Conservation (phyloP, 805 yeast genomes). For the Diddensiella santjacobensis region DNA sequence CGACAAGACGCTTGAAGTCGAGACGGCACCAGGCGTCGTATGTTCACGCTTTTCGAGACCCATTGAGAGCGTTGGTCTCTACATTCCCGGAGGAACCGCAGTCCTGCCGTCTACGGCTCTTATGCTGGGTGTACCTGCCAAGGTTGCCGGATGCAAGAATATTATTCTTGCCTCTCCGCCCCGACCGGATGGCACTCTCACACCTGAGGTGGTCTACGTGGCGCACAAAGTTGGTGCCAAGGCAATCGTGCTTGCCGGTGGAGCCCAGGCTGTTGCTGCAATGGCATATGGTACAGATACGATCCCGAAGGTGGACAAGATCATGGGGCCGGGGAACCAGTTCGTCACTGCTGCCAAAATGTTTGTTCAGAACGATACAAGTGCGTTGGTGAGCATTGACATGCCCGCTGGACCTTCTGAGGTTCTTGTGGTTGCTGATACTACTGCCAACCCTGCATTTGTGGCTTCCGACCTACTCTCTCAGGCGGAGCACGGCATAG, state of each 20-base stretch:
- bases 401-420: constrained; percentile 99
- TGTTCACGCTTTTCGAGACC: constrained; percentile 96
- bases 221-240: constrained; percentile 94
- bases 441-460: constrained; percentile 83
- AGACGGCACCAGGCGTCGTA: constrained; percentile 88
- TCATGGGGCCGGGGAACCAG: constrained; percentile 98
- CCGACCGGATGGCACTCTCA: constrained; percentile 82
- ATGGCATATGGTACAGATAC: constrained; percentile 97
- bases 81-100: constrained; percentile 99
- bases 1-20: constrained; percentile 69
- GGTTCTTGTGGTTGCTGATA: constrained; percentile 90
- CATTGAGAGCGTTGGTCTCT: constrained; percentile 89
- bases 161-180: constrained; percentile 96
- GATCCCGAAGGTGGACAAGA: constrained; percentile 91
- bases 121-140: constrained; percentile 98
- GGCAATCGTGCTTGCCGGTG: constrained; percentile 92
- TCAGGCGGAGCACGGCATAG: constrained; percentile 98
- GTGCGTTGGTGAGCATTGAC: constrained; percentile 92
- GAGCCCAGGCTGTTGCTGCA: constrained; percentile 98
- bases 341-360: constrained; percentile 99
- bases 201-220: constrained; percentile 96
- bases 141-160: constrained; percentile 94
- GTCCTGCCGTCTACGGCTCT: constrained; percentile 95
- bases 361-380: constrained; percentile 93
- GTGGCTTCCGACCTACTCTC: constrained; percentile 96